Evolutionary conservation across 345 rosid species (phyloP).

Genomic region (Mallotus nudiflorus): DNA sequence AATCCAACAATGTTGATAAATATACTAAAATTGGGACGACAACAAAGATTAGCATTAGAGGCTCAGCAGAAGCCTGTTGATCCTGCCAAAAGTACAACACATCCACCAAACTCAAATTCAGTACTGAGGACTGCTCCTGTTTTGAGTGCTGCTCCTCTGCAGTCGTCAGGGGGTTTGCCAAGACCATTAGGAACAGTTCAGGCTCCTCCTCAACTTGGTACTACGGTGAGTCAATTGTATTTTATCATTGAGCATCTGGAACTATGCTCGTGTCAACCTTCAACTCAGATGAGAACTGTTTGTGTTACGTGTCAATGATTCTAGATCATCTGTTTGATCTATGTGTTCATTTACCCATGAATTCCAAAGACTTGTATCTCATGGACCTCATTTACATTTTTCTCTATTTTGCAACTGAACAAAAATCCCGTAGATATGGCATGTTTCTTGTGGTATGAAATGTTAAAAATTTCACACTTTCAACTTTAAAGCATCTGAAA

Average conservation of each 20-base stretch:
- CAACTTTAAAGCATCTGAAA: neutral
- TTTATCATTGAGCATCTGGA: neutral
- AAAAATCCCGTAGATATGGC: neutral
- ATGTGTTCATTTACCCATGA: neutral
- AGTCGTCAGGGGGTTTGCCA: constrained; percentile 40
- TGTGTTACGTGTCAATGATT: neutral
- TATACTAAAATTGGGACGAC: constrained; percentile 72
- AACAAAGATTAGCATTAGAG: constrained; percentile 54
- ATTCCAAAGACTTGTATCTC: neutral
- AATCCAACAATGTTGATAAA: constrained; percentile 73
- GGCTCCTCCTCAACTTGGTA: constrained; percentile 40
- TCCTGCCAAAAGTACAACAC: constrained; percentile 36
- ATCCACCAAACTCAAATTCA: constrained; percentile 45
- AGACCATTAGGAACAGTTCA: constrained; percentile 47
- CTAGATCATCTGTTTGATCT: neutral
- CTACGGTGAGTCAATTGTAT: constrained; percentile 43
- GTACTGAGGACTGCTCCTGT: constrained; percentile 40
- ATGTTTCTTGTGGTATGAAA: neutral
- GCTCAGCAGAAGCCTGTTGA: constrained; percentile 40
- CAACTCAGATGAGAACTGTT: neutral
- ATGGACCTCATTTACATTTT: neutral
- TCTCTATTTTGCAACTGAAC: neutral
- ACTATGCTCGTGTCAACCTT: constrained; percentile 11
- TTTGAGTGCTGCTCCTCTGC: constrained; percentile 34
- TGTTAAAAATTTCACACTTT: neutral